Base-by-base conservation (phyloP, 352 stramenopile species). In the Phytophthora pini region DNA sequence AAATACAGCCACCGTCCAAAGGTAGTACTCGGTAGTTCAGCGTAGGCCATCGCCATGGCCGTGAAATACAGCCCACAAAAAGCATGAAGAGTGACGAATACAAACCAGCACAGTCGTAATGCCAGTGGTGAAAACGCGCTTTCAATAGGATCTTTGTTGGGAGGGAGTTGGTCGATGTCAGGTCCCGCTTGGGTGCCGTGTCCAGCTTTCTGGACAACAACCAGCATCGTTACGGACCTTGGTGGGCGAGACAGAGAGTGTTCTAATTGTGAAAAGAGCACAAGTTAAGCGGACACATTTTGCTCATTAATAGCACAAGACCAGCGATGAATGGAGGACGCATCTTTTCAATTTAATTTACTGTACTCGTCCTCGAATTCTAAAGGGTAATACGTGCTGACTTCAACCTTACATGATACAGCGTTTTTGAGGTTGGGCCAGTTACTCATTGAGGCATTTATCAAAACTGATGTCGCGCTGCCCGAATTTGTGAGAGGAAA, bases 341-440 rank as follows among this genome's bases (percentile, higher is more conserved):
- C 17, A 20, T 20, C 17, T 20, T 0, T 20, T 45, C 7, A 56
- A 45, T 22, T 56, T n/a, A 56, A 7, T 43, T 44, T 56, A 56
- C 49, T 56, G 32, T 56, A 56, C 31, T 32, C 22, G 24, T 70
- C 61, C 40, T 70, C 61, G 32, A 64, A 63, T 17, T 6, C 39
- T 32, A 70, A n/a, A 22, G 54, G 47, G 40, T 70, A 70, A 13
- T 46, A 46, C 2, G 40, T 64, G 27, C 39, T 38, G 1, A 24
- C 1, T n/a, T 22, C 26, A 2, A 13, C 20, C 22, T 47, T 6
- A 36, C 53, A 64, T 0, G 20, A 39, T 13, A 60, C 54, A 4
- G 43, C 45, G 13, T 39, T 40, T 11, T 48, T 22, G 6, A 70
- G 27, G 24, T 32, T 57, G 8, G 1, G 31, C 54, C 53, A 57